Evolutionary conservation across 2,329 filamentous ascomycete species (phyloP).

Genomic region (Diaporthe australafricana): DNA sequence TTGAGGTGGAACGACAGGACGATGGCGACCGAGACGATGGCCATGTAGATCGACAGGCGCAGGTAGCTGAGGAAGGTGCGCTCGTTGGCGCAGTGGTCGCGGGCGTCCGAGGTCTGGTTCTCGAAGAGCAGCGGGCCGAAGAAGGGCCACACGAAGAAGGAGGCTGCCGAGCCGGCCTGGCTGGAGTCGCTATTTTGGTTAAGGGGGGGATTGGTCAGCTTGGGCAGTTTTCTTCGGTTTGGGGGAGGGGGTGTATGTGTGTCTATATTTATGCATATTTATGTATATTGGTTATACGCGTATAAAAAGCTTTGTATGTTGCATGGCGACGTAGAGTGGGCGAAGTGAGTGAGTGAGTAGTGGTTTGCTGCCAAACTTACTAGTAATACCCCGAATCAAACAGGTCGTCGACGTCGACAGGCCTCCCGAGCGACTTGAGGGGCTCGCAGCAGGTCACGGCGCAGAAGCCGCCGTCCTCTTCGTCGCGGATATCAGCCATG

Average conservation of each 20-base stretch:
- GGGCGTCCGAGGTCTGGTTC: constrained; percentile 79
- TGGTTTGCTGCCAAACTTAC: constrained; percentile 34
- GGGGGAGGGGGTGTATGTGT: no score
- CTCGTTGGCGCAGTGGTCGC: constrained; percentile 85
- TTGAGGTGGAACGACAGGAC: constrained; percentile 94
- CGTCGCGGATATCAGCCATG: constrained; percentile 43
- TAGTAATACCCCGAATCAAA: constrained; percentile 34
- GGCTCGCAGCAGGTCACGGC: constrained; percentile 53
- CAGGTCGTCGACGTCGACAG: constrained; percentile 57
- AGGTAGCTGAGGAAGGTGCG: constrained; percentile 92
- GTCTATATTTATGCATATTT: neutral
- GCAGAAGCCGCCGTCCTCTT: constrained; percentile 48
- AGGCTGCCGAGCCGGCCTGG: constrained; percentile 36
- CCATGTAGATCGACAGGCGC: constrained; percentile 89
- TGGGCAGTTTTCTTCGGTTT: no score
- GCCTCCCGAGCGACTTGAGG: constrained; percentile 51
- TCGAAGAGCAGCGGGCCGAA: constrained; percentile 78
- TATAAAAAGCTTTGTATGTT: no score
- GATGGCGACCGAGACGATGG: constrained; percentile 89
- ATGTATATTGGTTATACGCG: no score
- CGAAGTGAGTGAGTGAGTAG: neutral
- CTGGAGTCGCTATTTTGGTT: constrained; percentile 1
- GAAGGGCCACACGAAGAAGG: constrained; percentile 72
- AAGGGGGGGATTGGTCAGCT: neutral
- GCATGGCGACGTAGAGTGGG: neutral